Evolutionary conservation across 176 grass and related monocot species (phyloP).

Genomic region (Eragrostis nindensis): DNA sequence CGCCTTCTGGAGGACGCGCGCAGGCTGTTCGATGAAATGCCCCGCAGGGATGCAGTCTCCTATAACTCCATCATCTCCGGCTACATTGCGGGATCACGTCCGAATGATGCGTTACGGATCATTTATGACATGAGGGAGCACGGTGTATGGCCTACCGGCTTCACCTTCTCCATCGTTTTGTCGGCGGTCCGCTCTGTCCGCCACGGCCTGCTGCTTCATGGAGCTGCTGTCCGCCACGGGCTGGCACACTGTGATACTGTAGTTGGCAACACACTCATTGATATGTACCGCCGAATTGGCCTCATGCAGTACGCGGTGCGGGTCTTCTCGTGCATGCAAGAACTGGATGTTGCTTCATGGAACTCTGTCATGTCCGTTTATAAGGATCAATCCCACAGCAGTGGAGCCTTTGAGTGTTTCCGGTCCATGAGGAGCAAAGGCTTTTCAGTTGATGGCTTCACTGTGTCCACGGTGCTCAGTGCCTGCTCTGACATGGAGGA

Average conservation of each 20-base stretch:
- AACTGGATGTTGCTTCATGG: conserved; percentile 65
- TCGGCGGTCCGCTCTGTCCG: conserved; percentile 33
- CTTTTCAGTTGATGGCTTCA: conserved; percentile 67
- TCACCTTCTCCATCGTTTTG: conserved; percentile 77
- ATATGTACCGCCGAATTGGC: conserved; percentile 74
- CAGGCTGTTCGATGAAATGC: conserved; percentile 73
- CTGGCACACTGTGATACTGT: conserved; percentile 43
- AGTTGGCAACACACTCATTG: conserved; percentile 64
- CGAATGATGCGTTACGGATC: conserved; percentile 40
- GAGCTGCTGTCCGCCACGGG: conserved; percentile 47
- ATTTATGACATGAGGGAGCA: conserved; percentile 48
- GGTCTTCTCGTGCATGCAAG: conserved; percentile 61
- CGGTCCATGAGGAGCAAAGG: conserved; percentile 47
- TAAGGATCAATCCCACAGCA: conserved; percentile 38
- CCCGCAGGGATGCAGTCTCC: conserved; percentile 51
- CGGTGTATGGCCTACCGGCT: conserved; percentile 57
- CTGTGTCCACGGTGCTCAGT: conserved; percentile 60
- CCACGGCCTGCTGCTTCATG: conserved; percentile 63
- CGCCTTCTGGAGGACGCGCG: conserved; percentile 42
- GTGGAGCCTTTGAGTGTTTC: conserved; percentile 61
- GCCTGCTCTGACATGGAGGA: conserved; percentile 54
- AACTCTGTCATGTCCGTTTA: conserved; percentile 75
- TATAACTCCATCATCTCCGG: conserved; percentile 77
- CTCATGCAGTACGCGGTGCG: conserved; percentile 44
- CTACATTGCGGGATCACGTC: conserved; percentile 35